Percentiles rank a stretch among this genome's conserved stretches.
These are phyloP conservation scores for Suhomyces bolitotheri DNA, from an alignment of 1,139 yeast species.

Conservation along the genomic window DNA sequence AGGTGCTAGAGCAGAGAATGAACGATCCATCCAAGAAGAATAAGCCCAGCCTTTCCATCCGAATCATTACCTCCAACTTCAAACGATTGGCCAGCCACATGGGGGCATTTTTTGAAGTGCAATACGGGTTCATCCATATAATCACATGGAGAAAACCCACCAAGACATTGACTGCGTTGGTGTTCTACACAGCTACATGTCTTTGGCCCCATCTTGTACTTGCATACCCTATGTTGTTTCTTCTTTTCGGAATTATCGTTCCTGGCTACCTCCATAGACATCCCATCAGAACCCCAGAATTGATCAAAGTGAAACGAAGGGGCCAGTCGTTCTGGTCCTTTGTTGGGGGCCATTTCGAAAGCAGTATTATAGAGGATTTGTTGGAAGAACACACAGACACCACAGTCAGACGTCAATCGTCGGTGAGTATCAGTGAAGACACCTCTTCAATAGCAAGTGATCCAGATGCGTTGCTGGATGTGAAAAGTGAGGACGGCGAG, in stretches of 20 bases:
- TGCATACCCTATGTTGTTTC: conserved; percentile 59
- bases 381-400: conserved; percentile 24
- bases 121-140: conserved; percentile 55
- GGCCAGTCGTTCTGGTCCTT: conserved; percentile 60
- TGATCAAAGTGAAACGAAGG: conserved; percentile 46
- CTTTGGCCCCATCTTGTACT: conserved; percentile 70
- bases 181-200: conserved; percentile 59
- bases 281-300: conserved; percentile 52
- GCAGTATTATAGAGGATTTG: conserved; percentile 39
- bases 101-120: conserved; percentile 54
- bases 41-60: conserved; percentile 52
- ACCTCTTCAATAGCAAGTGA: conserved; percentile 12
- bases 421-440: conserved; percentile 10
- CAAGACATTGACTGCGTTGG: conserved; percentile 52
- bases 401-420: conserved; percentile 11
- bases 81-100: conserved; percentile 53
- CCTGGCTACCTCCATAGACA: conserved; percentile 75
- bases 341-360: conserved; percentile 45
- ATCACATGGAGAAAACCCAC: conserved; percentile 66
- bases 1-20: conserved; percentile 43
- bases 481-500: conserved; percentile 18
- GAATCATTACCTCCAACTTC: conserved; percentile 50
- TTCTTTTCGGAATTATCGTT: conserved; percentile 60
- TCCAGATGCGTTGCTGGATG: conserved; percentile 7
- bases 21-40: conserved; percentile 46